Conservation (phyloP, 768 basidiomycete species). For the Xerocomus brunneocitrinus region DNA sequence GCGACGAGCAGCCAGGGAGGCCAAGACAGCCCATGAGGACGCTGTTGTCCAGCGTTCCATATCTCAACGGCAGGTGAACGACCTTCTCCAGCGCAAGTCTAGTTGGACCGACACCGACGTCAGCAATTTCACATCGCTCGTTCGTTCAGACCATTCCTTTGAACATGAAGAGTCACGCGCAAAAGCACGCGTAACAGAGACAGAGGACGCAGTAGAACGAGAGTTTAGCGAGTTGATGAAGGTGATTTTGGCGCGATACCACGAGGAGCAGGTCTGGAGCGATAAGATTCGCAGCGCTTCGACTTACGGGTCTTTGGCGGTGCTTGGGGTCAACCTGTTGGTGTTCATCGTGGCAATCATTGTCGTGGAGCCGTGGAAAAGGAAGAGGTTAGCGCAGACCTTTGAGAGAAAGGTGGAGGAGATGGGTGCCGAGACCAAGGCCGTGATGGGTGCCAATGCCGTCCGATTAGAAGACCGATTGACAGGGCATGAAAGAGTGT, state of each 20-base stretch:
- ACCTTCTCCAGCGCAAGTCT: constrained; percentile 89
- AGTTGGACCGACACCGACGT: constrained; percentile 92
- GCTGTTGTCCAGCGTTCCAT: constrained; percentile 78
- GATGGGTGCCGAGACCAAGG: constrained; percentile 40
- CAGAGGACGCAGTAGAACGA: constrained; percentile 78
- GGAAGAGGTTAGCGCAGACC: constrained; percentile 77
- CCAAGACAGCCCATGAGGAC: constrained; percentile 72
- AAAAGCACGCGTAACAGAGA: constrained; percentile 59
- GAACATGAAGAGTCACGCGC: constrained; percentile 75
- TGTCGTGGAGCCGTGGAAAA: constrained; percentile 96
- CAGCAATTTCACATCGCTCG: constrained; percentile 79
- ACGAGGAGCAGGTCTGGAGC: constrained; percentile 99
- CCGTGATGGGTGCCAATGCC: constrained; percentile 46
- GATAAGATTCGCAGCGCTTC: constrained; percentile 96
- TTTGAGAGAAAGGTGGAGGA: constrained; percentile 80
- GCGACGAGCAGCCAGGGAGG: constrained; percentile 60
- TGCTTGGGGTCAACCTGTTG: constrained; percentile 79
- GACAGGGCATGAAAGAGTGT: constrained; percentile 40
- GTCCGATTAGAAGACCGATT: constrained; percentile 45
- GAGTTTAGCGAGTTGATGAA: constrained; percentile 88
- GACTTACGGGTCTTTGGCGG: constrained; percentile 88
- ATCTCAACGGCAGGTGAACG: constrained; percentile 94
- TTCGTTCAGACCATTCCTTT: constrained; percentile 83
- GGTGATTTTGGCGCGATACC: constrained; percentile 85
- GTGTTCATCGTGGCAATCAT: constrained; percentile 89